Base-by-base conservation (phyloP, 768 basidiomycete genomes). In the Lyophyllum atratum region DNA sequence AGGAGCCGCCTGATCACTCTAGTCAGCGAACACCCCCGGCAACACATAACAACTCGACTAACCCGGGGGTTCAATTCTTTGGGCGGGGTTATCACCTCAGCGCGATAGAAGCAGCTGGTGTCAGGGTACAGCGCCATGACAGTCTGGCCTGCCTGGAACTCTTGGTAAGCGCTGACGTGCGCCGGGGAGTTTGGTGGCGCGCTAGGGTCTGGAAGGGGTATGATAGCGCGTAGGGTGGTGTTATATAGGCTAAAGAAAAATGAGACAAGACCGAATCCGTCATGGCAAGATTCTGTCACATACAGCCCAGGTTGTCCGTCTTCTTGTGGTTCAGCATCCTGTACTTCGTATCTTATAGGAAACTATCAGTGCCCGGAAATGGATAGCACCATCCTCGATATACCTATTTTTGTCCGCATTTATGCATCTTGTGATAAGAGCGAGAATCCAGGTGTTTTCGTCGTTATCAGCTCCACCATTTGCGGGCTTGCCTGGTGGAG, bases 81-180 rank as follows among this genome's bases (percentile, higher is more conserved):
- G 9, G 90, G 91, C 10, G 84, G 82, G n/a, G 84, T 79, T 45
- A 92, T 78, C 6, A 94, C 91, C 65, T 92, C 89, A 7, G 92
- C 92, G 25, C 89, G 87, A 66, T 94, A 94, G 76, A 94, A 94
- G 68, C 90, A 92, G 63, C 90, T 93, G 0, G 92, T 94, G 66
- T 94, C 92, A 0, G 92, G 92, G 71, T 93, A 94, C n/a, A 93
- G 75, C 1, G 90, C 92, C 82, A 94, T 83, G 10, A 94, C 92
- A 0, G 80, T 89, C 21, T 87, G 85, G 3, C 90, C 86, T 0
- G 81, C 73, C 22, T 81, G 73, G 67, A 92, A 94, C 60, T 86
- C 86, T 44, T 84, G 89, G 67, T 92, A 91, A 3, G 84, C 78
- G 63, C 77, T 83, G 39, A 85, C 75, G 72, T 92, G 89, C 17